These are phyloP conservation scores for Piromyces finnis DNA, from an alignment of 192 early-diverging fungal species.

Conservation along the genomic window DNA sequence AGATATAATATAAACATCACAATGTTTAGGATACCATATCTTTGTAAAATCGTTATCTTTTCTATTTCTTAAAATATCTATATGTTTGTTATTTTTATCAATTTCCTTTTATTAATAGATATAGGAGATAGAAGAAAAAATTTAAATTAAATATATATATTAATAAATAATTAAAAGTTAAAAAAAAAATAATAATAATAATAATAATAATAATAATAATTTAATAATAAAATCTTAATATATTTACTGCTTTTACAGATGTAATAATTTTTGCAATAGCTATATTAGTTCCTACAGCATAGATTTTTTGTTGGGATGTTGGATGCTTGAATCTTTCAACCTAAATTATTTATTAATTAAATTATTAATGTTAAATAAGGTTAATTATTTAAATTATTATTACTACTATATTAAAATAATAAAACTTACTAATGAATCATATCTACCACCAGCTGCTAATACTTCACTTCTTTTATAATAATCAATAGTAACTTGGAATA, in stretches of 20 bases:
- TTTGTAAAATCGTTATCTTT: background rate
- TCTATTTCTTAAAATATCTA: background rate
- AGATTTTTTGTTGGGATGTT: background rate
- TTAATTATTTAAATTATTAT: too few species aligned
- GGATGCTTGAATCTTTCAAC: background rate
- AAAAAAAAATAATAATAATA: too few species aligned
- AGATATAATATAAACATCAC: background rate
- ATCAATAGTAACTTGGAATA: background rate
- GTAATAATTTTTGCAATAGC: background rate
- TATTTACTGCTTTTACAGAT: background rate
- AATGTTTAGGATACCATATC: background rate
- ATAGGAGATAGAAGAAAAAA: too few species aligned
- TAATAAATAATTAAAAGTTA: too few species aligned
- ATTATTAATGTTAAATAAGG: too few species aligned
- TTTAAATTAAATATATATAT: too few species aligned
- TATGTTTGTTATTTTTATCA: background rate
- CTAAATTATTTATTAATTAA: background rate
- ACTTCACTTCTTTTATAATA: conserved; percentile 18
- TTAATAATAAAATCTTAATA: too few species aligned
- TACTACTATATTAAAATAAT: too few species aligned
- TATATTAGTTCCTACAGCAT: background rate
- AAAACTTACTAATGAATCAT: conserved; percentile 33
- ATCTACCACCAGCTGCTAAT: conserved; percentile 50
- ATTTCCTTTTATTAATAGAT: background rate
- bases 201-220: too few species aligned